Base-by-base conservation (phyloP, 2,329 filamentous ascomycete genomes). In the Claviceps maximensis region DNA sequence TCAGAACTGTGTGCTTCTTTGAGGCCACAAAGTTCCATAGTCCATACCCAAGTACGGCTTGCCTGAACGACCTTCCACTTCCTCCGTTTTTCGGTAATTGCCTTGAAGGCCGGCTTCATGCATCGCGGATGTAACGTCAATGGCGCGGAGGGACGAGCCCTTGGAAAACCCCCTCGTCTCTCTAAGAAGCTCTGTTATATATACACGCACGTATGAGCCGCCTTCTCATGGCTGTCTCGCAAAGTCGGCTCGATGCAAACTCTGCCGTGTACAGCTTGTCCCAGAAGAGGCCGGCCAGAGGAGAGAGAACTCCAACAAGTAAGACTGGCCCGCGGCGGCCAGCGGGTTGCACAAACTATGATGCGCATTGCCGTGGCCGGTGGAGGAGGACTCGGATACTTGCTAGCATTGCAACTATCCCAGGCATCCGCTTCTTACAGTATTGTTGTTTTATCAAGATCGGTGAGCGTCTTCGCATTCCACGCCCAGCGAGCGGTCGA, bases 371-470 rank as follows among this genome's bases (percentile, higher is more conserved):
- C 72, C 54, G 68, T 76, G 55, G 74, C 71, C 51, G 73, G 73
- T 40, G 73, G 68, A 52, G 67, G 69, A 47, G 72, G 72, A 51
- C 66, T 76, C 49, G 71, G 74, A 54, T 68, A 67, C 57, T 58
- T 75, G 55, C 63, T 76, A 29, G 66, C 71, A 46, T 74, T 78
- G 53, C 75, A 79, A 60, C 74, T 89, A 33, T 75, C 78, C 31
- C 74, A 79, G 53, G 66, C 68, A 44, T 61, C 61, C 51, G 85
- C 79, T 38, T 79, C 78, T 47, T 82, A 89, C 65, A 77, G 82
- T 50, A 75, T 88, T 46, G 73, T 89, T 51, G 75, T 89, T n/a
- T 68, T 89, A 31, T 87, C 86, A 23, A 76, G 82, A 71, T 61
- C 57, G 53, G 66, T 67, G 49, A 57, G 63, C 12, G 12, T 36